Evolutionary conservation across 306 rosid species (phyloP), one percentile per base, ranked within the genome.

Genomic region (Casuarina cunninghamiana): DNA sequence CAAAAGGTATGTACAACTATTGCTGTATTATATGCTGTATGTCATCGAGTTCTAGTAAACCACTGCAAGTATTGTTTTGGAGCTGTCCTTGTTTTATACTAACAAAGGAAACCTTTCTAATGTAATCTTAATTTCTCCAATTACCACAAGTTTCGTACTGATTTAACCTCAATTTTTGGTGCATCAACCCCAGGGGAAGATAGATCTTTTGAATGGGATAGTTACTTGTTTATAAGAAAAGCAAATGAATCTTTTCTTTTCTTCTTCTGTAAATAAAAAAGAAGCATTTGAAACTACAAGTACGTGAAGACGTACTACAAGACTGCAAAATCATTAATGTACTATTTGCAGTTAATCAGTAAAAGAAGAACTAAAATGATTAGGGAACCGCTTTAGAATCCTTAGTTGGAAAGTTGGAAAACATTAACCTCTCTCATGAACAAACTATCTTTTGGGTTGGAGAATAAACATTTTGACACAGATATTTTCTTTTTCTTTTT

Each of bases 1-100:
- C 65, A 54, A 8, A 94, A 94, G 98, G 98, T 92, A 87, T 61
- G 80, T 4, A 35, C 53, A 42, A 66, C 15, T 41, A 7, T 19
- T 70, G 45, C 48, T 80, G 67, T 55, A 19, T 49, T 80, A 71
- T 48, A 26, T 26, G 32, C 32, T 26, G 57, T 46, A 38, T 79
- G 66, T 48, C 32, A 54, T 43, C 11, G 69, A 75, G 44, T 60
- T 71, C 15, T 74, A 21, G 69, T 77, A 32, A 0, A 7, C 19
- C 41, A 2, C 51, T 37, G 3, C 32, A 41, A 21, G 3, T 10
- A 39, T 71, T 39, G 16, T 53, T 35, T 65, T 62, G 15, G 51
- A 15, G 16, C 15, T 54, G 13, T 43, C 16, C 26, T 37, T 73
- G 42, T 19, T 41, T 12, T 5, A 68, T 17, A 5, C 43, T 45